Base-by-base conservation (phyloP, 2,329 filamentous ascomycete genomes). In the Sclerotinia spermophila region DNA sequence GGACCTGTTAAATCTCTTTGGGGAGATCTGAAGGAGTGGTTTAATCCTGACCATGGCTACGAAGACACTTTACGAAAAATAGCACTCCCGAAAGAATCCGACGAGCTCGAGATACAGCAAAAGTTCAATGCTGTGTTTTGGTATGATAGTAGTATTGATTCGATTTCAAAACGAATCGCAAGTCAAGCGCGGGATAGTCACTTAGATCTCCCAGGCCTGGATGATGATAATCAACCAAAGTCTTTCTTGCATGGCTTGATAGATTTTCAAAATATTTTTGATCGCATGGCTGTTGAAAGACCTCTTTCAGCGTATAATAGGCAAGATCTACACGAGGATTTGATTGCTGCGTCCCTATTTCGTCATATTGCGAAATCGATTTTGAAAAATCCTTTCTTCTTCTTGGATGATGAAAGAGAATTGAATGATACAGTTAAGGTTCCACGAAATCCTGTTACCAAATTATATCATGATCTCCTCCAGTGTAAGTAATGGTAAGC, bases 281-380 rank as follows among this genome's bases (percentile, higher is more conserved):
- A 15, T 8, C 13, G 17, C 3, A 27, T 27, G 24, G 56, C 21
- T 24, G n/a, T 7, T 24, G 27, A 42, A 42, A 17, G 2, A 24
- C n/a, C 38, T 42, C 3, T 60, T 2, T 5, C 3, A 19, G 38
- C 15, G n/a, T 60, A 60, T 42, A n/a, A 38, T 30, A 60, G n/a
- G 24, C 24, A 8, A 42, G 24, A 60, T 13, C 40, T 60, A 5
- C 35, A n/a, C 17, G 24, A 42, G 58, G 58, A 60, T 33, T 19
- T 60, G 24, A 42, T 60, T 60, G 58, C 58, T 60, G 58, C 58
- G 27, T 60, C 58, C n/a, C 7, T 60, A n/a, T 60, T 27, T 40
- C 38, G 27, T 60, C 58, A 60, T 60, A 60, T 60, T 27, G 38
- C 58, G 58, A 42, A 13, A 4, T 27, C 35, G 3, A 60, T 60